Evolutionary conservation across 768 basidiomycete genomes (phyloP), one percentile per base, ranked within the genome.

Genomic region (Phanerochaete carnosa): DNA sequence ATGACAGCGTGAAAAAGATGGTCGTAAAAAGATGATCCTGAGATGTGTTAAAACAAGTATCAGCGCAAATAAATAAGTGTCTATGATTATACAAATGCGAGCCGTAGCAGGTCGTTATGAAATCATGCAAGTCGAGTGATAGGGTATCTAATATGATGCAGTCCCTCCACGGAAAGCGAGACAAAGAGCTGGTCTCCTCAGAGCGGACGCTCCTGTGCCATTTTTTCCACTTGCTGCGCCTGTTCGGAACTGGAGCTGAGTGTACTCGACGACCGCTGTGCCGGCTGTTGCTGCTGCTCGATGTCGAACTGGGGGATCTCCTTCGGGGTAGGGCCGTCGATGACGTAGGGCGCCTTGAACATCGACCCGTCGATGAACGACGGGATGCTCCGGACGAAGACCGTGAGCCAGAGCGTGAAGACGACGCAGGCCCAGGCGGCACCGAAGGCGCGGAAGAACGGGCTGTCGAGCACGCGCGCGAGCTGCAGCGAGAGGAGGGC

Each of bases 241-340:
- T 88, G 60, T 29, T 29, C 26, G 28, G 6, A 28, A 5, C 13
- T 5, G 1, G 35, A 22, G 55, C 37, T 29, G 53, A 25, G 43
- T 32, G 55, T 25, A 23, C 79, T 33, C 67, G 87, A 90, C 93
- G 95, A 23, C 93, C 95, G 92, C 88, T 54, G 91, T 89, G 69
- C 93, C 92, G 39, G 94, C 86, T 35, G 94, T 93, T 22, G 94
- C 93, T 94, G 79, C 26, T 69, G 74, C 67, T 82, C 79, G 69
- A 95, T 90, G 50, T 72, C 74, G 78, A 85, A 93, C 68, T 94
- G 91, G 6, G 61, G 61, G 28, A 58, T 54, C 33, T 54, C 60
- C n/a, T 11, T 23, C 29, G 52, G 26, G 13, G 32, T 28, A 16
- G 56, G 55, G 22, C 50, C 56, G 52, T 62, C 61, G 56, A 62